phyloP scores from a whole-genome alignment of 2,329 filamentous ascomycete genomes.

The Teratosphaeria nubilosa region DNA sequence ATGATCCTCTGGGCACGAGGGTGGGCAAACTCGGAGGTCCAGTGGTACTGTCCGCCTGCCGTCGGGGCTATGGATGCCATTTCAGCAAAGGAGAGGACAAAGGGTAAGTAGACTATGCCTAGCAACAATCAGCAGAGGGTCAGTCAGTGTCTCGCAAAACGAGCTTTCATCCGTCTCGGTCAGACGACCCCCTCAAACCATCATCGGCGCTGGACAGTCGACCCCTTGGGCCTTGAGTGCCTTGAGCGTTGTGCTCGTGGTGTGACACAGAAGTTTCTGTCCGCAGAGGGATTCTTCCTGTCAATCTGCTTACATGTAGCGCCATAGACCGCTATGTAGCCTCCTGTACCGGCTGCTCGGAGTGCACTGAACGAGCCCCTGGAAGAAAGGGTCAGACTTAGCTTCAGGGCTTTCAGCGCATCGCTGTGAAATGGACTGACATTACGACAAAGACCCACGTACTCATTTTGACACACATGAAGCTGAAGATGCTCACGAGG shows the following conservation, averaged over 20 bases:
- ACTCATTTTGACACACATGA: slow-evolving; percentile 15
- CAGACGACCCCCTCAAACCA: neutral
- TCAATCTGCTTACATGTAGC: slow-evolving; percentile 13
- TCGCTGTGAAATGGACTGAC: neutral
- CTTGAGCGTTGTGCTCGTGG: neutral
- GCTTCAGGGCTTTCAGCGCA: neutral
- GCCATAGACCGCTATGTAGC: slow-evolving; percentile 24
- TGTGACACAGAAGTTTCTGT: neutral
- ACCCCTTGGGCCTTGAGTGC: neutral
- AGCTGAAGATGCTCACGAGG: slow-evolving; percentile 17
- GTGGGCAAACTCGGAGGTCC: slow-evolving; percentile 31
- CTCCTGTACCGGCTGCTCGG: slow-evolving; percentile 20
- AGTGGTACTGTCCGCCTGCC: slow-evolving; percentile 7
- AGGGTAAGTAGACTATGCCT: slow-evolving; percentile 12
- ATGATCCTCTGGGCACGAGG: slow-evolving; percentile 29
- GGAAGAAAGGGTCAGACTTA: neutral
- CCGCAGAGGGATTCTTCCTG: neutral
- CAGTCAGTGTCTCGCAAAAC: neutral
- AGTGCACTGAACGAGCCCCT: slow-evolving; percentile 2
- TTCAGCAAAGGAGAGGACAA: slow-evolving; percentile 22
- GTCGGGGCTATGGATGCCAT: slow-evolving; percentile 26
- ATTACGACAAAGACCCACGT: slow-evolving; percentile 17
- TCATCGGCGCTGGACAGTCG: neutral
- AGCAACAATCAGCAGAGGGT: neutral
- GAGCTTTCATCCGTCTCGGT: neutral